Evolutionary conservation across 192 early-diverging fungal species (phyloP), one percentile per base, ranked within the genome.

Genomic region (Dimargaris cristalligena): DNA sequence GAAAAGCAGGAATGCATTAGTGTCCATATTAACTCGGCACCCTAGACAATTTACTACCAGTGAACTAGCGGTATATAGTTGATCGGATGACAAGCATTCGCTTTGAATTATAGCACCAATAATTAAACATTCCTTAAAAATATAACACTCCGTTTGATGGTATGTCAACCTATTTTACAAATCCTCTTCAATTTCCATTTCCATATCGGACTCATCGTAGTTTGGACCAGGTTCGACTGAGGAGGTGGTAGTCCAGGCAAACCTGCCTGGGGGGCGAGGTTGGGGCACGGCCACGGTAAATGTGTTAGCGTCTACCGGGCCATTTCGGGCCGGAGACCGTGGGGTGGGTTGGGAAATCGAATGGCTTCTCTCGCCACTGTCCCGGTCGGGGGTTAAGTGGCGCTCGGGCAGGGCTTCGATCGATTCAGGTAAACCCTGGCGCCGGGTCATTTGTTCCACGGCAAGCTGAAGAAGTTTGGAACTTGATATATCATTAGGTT

Each of bases 381-480:
- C 38, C 16, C 16, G 38, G 38, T 41, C 16, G 8, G 38, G 8
- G 38, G 38, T 10, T 41, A 10, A 41, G 38, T 41, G 38, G 38
- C 38, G 38, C 8, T n/a, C 38, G 16, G 38, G 16, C 38, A 41
- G 8, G 16, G 38, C 16, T 6, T 6, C 16, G 38, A 41, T 6
- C 8, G 38, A 41, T 10, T 16, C 38, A 16, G 38, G 38, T 41
- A 41, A 16, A 41, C 38, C 38, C 16, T 18, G 34, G 18, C 11
- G 10, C 9, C 11, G 11, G 9, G 51, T 14, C 58, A 44, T 59
- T 4, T 74, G 67, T 52, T 76, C 74, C 41, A 76, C 52, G 9
- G 66, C 63, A 44, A 34, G 45, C 25, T 61, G 46, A 16, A 76
- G 35, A 63, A 76, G 64, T n/a, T 76, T 71, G 4, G 65, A 59